Evolutionary conservation across 192 early-diverging fungal species (phyloP).

Genomic region (Dissophora globulifera): DNA sequence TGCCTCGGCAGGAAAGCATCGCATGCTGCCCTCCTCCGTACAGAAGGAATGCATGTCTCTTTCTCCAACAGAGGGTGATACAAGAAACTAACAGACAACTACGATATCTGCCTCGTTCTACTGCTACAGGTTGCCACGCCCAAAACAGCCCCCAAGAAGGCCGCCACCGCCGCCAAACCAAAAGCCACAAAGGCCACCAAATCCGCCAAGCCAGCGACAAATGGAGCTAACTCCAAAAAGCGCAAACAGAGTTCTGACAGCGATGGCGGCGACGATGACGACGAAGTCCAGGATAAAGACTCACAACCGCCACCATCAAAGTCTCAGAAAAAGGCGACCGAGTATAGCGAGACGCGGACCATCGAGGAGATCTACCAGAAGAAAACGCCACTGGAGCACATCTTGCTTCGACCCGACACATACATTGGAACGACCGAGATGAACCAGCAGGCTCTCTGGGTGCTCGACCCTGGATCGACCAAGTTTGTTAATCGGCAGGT

Average conservation of each 20-base stretch:
- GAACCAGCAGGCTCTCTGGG: constrained; percentile 86
- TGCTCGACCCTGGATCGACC: constrained; percentile 77
- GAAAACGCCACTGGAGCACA: constrained; percentile 95
- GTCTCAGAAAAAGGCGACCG: constrained; percentile 27
- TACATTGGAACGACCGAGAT: constrained; percentile 95
- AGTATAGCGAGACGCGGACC: constrained; percentile 53
- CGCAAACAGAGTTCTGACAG: constrained; percentile 22
- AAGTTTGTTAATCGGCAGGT: constrained; percentile 68
- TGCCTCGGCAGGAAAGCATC: too few species aligned
- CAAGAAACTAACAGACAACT: background rate
- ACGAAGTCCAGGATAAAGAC: constrained; percentile 4
- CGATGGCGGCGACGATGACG: constrained; percentile 5
- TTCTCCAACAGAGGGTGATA: background rate
- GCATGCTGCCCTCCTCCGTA: too few species aligned
- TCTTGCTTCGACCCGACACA: constrained; percentile 92
- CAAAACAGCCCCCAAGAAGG: constrained; percentile 5
- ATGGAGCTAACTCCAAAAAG: constrained; percentile 28
- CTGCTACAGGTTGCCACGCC: background rate
- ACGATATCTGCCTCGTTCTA: background rate
- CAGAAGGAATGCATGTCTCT: too few species aligned
- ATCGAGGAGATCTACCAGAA: constrained; percentile 95
- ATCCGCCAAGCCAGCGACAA: constrained; percentile 5
- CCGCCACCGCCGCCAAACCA: constrained; percentile 1
- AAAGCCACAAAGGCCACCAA: constrained; percentile 14
- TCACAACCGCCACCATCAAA: constrained; percentile 33